Percentiles rank a stretch among this genome's conserved stretches.
These are phyloP conservation scores for Azolla pinnata DNA, from an alignment of 75 land plant genomes.

Conservation along the genomic window DNA sequence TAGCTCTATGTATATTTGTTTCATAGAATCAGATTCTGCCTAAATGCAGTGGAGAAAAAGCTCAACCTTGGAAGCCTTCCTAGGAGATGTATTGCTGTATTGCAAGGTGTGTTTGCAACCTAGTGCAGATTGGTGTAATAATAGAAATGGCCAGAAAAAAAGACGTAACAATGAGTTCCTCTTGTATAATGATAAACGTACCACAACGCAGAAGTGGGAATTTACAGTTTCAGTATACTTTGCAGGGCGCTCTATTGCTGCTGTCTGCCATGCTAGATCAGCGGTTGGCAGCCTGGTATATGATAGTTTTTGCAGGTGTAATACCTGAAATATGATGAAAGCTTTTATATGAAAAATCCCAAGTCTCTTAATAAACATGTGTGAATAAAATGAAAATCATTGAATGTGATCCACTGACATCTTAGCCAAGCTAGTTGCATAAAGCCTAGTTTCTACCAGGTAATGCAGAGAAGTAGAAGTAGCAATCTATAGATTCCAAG, in stretches of 20 bases:
- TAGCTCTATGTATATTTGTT: background rate
- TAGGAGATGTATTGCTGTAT: background rate
- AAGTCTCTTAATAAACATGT: too few species aligned
- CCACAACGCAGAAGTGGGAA: too few species aligned
- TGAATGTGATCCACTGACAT: too few species aligned
- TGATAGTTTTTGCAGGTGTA: background rate
- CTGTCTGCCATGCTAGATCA: background rate
- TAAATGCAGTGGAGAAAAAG: conserved; percentile 1
- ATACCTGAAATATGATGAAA: background rate
- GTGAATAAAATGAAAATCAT: too few species aligned
- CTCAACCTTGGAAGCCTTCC: background rate
- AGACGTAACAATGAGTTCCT: background rate
- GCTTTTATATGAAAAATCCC: too few species aligned
- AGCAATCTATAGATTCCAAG: too few species aligned
- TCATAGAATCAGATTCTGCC: too few species aligned
- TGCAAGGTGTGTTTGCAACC: background rate
- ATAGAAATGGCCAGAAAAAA: background rate
- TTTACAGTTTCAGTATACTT: background rate
- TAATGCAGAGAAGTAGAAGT: too few species aligned
- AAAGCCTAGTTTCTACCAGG: too few species aligned
- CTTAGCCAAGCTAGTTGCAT: too few species aligned
- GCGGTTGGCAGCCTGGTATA: conserved; percentile 8
- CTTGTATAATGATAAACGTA: background rate
- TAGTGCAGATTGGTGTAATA: background rate
- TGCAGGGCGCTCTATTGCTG: conserved; percentile 1